Percentiles rank a stretch among this genome's conserved stretches.
phyloP scores from a whole-genome alignment of 75 land plant genomes.

The Picea sitchensis region DNA sequence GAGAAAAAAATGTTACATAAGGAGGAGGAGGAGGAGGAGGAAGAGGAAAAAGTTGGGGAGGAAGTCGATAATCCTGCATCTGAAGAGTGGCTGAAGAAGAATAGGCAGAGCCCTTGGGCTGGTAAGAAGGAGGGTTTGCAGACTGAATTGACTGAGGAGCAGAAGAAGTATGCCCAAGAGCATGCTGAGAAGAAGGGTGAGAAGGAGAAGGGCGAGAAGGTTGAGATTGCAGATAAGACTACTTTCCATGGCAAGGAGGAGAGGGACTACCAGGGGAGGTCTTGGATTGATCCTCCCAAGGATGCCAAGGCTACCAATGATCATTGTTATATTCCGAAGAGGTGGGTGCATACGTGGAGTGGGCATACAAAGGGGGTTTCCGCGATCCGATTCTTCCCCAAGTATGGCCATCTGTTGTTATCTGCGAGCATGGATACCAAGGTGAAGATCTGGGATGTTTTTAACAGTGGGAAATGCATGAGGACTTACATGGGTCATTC shows the following conservation, averaged over 20 bases:
- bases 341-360: conserved; percentile 92
- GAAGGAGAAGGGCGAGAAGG: conserved; percentile 58
- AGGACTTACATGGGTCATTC: conserved; percentile 96
- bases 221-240: conserved; percentile 59
- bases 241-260: conserved; percentile 97
- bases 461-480: conserved; percentile 85
- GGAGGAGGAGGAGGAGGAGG: conserved; percentile 18
- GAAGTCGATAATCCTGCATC: conserved; percentile 65
- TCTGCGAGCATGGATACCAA: conserved; percentile 97
- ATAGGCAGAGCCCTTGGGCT: conserved; percentile 82
- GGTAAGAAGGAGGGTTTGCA: conserved; percentile 78
- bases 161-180: conserved; percentile 93
- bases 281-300: conserved; percentile 90
- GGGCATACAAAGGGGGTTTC: conserved; percentile 96
- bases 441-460: conserved; percentile 97
- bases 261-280: conserved; percentile 88
- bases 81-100: conserved; percentile 71
- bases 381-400: conserved; percentile 89
- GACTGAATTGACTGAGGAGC: conserved; percentile 89
- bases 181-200: conserved; percentile 75
- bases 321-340: conserved; percentile 91
- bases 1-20: conserved; percentile 39
- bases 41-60: conserved; percentile 21
- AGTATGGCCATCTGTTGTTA: conserved; percentile 82
- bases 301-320: conserved; percentile 90